A percentile compares a stretch with the other conserved stretches of the same genome.
Evolutionary conservation across 768 basidiomycete genomes (phyloP).

Genomic region (Kwoniella heveanensis): DNA sequence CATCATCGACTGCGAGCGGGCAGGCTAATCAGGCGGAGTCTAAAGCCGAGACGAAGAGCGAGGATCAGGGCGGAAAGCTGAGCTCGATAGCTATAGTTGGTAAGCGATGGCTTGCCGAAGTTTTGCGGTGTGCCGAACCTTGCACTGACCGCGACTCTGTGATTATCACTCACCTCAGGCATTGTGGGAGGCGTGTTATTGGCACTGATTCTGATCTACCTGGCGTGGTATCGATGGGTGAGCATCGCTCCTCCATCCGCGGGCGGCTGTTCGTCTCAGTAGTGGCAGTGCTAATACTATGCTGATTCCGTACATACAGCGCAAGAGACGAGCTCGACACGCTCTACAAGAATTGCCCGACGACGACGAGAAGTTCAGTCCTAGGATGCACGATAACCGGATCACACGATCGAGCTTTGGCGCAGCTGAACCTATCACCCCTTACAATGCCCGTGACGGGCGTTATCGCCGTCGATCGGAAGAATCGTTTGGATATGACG

Average conservation of each 20-base stretch:
- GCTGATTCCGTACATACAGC: background rate
- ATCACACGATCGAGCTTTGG: constrained; percentile 21
- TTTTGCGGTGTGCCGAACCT: background rate
- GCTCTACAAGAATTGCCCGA: background rate
- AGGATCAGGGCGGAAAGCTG: constrained; percentile 8
- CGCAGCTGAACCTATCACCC: constrained; percentile 20
- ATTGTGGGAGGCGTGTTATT: constrained; percentile 24
- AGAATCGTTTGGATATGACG: background rate
- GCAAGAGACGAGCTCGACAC: constrained; percentile 15
- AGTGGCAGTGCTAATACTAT: too few relatives aligned
- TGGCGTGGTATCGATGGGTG: constrained; percentile 26
- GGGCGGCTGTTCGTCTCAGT: too few relatives aligned
- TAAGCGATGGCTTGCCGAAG: constrained; percentile 1
- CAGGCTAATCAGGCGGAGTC: constrained; percentile 6
- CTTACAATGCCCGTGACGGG: too few relatives aligned
- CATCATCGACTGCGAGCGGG: background rate
- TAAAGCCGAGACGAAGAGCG: constrained; percentile 5
- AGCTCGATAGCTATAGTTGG: constrained; percentile 23
- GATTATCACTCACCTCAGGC: too few relatives aligned
- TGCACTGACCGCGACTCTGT: too few relatives aligned
- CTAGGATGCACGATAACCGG: constrained; percentile 5
- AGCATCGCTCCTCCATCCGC: background rate
- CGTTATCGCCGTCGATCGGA: background rate
- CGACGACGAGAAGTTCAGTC: constrained; percentile 8
- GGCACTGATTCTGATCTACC: constrained; percentile 10